These are phyloP conservation scores for Rosa persica DNA, from an alignment of 306 rosid genomes.

Conservation along the genomic window DNA sequence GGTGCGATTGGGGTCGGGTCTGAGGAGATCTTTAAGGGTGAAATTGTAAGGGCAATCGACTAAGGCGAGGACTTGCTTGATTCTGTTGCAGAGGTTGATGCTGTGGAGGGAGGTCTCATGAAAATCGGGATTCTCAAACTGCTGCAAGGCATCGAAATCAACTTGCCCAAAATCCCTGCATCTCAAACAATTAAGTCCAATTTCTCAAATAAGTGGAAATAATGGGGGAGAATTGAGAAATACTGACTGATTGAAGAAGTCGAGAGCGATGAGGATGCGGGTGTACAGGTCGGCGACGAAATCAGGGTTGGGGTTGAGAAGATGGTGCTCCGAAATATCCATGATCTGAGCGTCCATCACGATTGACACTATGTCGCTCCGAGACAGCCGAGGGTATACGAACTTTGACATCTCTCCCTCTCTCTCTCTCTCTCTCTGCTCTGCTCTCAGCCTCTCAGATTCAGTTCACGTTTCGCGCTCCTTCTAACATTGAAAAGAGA, in stretches of 20 bases:
- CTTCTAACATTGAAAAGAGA: no score
- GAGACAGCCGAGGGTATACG: constrained; percentile 58
- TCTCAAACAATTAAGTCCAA: neutral
- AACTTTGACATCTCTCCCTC: constrained; percentile 50
- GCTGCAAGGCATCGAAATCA: constrained; percentile 70
- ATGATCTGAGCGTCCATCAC: constrained; percentile 50
- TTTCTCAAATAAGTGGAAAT: neutral
- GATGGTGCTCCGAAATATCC: constrained; percentile 53
- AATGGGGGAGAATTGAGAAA: neutral
- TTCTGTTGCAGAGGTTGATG: constrained; percentile 41
- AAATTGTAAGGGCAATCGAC: constrained; percentile 57
- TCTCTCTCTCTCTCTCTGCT: no score
- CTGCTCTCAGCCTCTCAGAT: no score
- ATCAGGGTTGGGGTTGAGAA: constrained; percentile 47
- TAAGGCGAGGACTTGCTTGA: constrained; percentile 53
- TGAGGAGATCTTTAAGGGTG: constrained; percentile 58
- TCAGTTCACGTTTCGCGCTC: no score
- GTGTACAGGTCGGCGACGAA: constrained; percentile 57
- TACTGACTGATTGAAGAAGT: constrained; percentile 41
- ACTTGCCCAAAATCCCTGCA: constrained; percentile 77
- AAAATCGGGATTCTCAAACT: constrained; percentile 69
- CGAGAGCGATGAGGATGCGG: constrained; percentile 56
- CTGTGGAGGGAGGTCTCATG: constrained; percentile 48
- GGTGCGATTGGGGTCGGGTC: constrained; percentile 57
- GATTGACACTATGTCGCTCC: constrained; percentile 43